Base-by-base conservation (phyloP, 176 grass and related monocot species). In the Coix lacrymajobi region DNA sequence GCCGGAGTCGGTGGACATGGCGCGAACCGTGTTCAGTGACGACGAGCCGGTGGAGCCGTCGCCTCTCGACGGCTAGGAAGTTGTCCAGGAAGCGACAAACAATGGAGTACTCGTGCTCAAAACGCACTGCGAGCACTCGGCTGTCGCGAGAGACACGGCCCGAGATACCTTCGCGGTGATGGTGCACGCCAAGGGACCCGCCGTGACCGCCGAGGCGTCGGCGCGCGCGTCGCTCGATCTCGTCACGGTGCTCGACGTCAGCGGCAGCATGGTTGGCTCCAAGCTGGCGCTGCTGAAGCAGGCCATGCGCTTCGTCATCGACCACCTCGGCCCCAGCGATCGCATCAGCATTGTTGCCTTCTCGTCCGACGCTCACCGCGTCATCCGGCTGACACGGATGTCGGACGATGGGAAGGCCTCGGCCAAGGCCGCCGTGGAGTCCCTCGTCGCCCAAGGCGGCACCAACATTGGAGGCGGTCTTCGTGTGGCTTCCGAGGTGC, bases 301-400 rank as follows among this genome's bases (percentile, higher is more conserved):
- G 67, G 78, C 85, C 20, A 88, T 88, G 79, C 61, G 19, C 52
- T 88, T 88, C 60, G 86, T 88, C 62, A 78, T 88, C 66, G 79
- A 88, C 61, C 83, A 88, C 61, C 73, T 88, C 36, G 63, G 86
- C 62, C 80, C 73, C 8, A 6, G 79, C 36, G 86, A 88, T 41
- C 79, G 86, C 22, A 80, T 88, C 66, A 79, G 79, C 5, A 78
- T 88, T 10, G 52, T 88, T 12, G 7, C 80, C 86, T 88, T 88
- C 77, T 79, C 86, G 5, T 83, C 52, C 73, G 24, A 4, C 0
- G 86, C 86, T 45, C 63, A 40, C 25, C 62, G 86, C 14, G 6
- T 88, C 32, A 83, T 84, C 39, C 61, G 80, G 51, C 80, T 88
- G 20, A 77, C 62, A 16, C 79, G 86, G 40, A 88, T 88, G 86